A percentile compares a stretch with the other conserved stretches of the same genome.
Evolutionary conservation across 108 stramenopile genomes (phyloP).

Genomic region (Conticribra weissflogii): DNA sequence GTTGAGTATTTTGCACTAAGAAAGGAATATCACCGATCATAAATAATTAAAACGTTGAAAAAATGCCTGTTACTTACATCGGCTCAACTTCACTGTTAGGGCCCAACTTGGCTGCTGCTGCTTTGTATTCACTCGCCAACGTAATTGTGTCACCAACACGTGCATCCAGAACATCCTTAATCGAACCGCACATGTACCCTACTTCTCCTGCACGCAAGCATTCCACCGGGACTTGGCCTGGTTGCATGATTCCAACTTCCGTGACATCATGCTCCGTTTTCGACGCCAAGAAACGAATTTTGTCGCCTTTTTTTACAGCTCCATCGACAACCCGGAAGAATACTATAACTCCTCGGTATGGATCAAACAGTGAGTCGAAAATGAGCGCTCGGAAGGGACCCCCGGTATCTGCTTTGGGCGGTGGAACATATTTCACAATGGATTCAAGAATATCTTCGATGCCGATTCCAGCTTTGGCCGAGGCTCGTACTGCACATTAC

Average conservation of each 20-base stretch:
- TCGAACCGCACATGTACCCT: conserved; percentile 92
- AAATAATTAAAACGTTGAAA: not conserved
- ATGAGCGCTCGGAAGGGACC: conserved; percentile 90
- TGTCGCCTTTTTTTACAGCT: conserved; percentile 79
- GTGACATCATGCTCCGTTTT: conserved; percentile 87
- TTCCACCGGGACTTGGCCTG: conserved; percentile 81
- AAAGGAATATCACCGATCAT: not conserved
- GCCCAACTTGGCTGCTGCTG: conserved; percentile 39
- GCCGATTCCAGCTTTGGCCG: conserved; percentile 93
- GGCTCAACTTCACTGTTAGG: conserved; percentile 39
- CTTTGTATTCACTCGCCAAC: conserved; percentile 74
- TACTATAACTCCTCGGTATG: conserved; percentile 94
- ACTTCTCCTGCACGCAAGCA: conserved; percentile 88
- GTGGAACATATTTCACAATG: conserved; percentile 89
- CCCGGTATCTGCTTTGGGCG: conserved; percentile 71
- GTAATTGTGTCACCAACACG: conserved; percentile 97
- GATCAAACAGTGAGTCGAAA: conserved; percentile 97
- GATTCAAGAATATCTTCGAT: conserved; percentile 95
- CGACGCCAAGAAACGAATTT: conserved; percentile 71
- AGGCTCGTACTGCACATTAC: conserved; percentile 57
- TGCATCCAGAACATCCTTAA: conserved; percentile 94
- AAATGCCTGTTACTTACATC: conserved; percentile 18
- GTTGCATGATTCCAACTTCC: conserved; percentile 95
- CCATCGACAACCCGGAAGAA: conserved; percentile 97
- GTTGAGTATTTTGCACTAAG: too few species aligned